Evolutionary conservation across 78 protist species (phyloP).

Genomic region (Speleostelium caveatum): DNA sequence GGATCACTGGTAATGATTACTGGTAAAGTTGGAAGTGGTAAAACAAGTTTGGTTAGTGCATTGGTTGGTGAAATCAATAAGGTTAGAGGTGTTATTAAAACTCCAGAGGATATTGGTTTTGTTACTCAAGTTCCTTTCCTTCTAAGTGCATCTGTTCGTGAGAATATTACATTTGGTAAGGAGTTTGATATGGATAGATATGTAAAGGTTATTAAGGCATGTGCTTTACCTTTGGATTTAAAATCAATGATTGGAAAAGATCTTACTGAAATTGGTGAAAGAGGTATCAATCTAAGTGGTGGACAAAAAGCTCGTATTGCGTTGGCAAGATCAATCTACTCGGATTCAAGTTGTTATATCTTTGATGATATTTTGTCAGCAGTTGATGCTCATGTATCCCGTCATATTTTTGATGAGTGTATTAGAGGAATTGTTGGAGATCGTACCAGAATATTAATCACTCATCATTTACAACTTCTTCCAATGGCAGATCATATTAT

Average conservation of each 20-base stretch:
- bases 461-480: slow-evolving; percentile 71
- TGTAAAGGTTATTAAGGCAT: slow-evolving; percentile 18
- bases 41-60: slow-evolving; percentile 85
- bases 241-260: slow-evolving; percentile 80
- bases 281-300: slow-evolving; percentile 96
- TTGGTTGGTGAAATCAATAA: slow-evolving; percentile 85
- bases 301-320: slow-evolving; percentile 97
- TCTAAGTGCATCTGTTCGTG: slow-evolving; percentile 86
- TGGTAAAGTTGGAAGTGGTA: slow-evolving; percentile 92
- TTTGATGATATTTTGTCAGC: slow-evolving; percentile 86
- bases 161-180: slow-evolving; percentile 36
- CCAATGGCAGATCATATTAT: slow-evolving; percentile 38
- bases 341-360: slow-evolving; percentile 80
- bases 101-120: slow-evolving; percentile 63
- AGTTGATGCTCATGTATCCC: slow-evolving; percentile 88
- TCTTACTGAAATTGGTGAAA: slow-evolving; percentile 96
- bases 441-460: slow-evolving; percentile 86
- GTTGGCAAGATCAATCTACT: slow-evolving; percentile 95
- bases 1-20: slow-evolving; percentile 20
- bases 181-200: slow-evolving; percentile 14
- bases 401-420: slow-evolving; percentile 63
- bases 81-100: slow-evolving; percentile 34
- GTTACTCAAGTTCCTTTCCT: slow-evolving; percentile 93
- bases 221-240: slow-evolving; percentile 8
- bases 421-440: slow-evolving; percentile 54